Evolutionary conservation across 495 filamentous ascomycete genomes (phyloP), one percentile per base, ranked within the genome.

Genomic region (Penicillium argentinense): DNA sequence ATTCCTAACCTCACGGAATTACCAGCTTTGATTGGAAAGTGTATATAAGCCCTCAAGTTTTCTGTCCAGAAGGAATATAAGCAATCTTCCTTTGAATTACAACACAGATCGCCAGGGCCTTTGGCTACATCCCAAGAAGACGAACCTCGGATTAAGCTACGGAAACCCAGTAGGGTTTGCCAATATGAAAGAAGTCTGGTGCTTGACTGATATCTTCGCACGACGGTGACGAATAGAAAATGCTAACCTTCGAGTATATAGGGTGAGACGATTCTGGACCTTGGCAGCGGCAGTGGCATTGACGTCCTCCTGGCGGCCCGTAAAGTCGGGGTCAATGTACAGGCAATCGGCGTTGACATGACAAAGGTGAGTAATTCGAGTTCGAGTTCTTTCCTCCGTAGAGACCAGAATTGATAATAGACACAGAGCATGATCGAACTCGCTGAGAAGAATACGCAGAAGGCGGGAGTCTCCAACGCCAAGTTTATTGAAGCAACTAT

Each of bases 91-190:
- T n/a, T n/a, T n/a, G n/a, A n/a, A n/a, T n/a, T n/a, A n/a, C n/a
- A n/a, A n/a, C n/a, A n/a, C 54, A 62, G 5, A 72, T 85, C 14
- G 82, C 83, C 29, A 63, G 64, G 38, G 73, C 82, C 0, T 84
- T 87, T 48, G 83, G 84, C 19, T 87, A 87, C 58, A 61, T 28
- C 81, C 83, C n/a, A 54, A 73, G 27, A 75, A 69, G 16, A 65
- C 84, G 25, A 86, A 86, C 46, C 65, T 86, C 3, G 83, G 83
- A n/a, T 54, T 85, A 0, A 80, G 80, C 63, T 87, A 84, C 51
- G 84, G 85, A 4, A 86, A 87, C 40, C 83, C 84, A 0, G 42
- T 84, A 0, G 78, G 72, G 14, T 58, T 79, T 4, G 76, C 82
- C 12, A 77, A 66, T 37, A 36, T 87, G 5, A 59, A 64, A 42